Base-by-base conservation (phyloP, 257 asterid genomes). In the Solanum stenotomum region DNA sequence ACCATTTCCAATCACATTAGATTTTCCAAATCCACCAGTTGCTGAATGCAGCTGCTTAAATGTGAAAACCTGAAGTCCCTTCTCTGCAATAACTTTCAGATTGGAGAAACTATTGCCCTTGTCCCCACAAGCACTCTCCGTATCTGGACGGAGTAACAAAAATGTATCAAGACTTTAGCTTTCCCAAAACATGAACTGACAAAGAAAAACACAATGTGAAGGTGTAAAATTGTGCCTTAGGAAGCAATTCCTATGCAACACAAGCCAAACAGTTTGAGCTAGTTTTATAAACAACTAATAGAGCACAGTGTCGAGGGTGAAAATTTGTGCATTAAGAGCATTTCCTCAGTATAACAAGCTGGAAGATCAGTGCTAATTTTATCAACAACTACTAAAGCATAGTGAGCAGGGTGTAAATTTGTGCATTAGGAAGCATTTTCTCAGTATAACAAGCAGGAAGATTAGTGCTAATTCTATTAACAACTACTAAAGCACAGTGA, bases 1-100 rank as follows among this genome's bases (percentile, higher is more conserved):
- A 37, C 99, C 99, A 22, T 93, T 95, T 20, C 99, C 99, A 23
- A 96, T 93, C 89, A 96, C 92, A 89, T 94, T 95, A 40, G 98
- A 92, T 93, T 95, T 96, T 77, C 94, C 94, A 71, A 96, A 92
- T 78, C 98, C 98, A 34, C 99, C 94, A n/a, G 98, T 94, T 56
- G 98, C 98, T 13, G 96, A 93, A 85, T 94, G 98, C 87, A 96
- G 94, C 94, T 96, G 98, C 96, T 95, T 96, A 93, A 91, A 94
- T 79, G 96, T 93, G 92, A 94, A 96, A 42, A 95, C 90, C 65
- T 90, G 96, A 89, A 94, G 92, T 84, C 96, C 96, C 91, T 88
- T 93, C 84, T 92, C 97, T 8, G 91, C 89, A 16, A 93, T 88
- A 87, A 93, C 88, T 92, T 92, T 90, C 81, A 93, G 88, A 88